Evolutionary conservation across 306 rosid genomes (phyloP).

Genomic region (Vigna angularis): DNA sequence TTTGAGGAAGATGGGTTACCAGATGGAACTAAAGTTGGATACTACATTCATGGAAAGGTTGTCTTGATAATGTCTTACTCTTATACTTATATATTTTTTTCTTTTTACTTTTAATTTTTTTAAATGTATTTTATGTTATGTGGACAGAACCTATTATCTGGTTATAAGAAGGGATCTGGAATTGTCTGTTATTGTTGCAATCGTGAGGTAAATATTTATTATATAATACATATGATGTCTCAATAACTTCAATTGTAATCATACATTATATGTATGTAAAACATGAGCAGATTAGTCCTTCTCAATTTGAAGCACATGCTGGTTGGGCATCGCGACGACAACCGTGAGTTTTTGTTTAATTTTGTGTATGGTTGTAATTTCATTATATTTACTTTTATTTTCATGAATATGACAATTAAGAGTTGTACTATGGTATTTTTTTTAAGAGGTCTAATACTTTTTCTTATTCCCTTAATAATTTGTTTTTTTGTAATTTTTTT

Average conservation of each 20-base stretch:
- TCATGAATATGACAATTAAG: neutral
- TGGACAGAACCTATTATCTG: constrained; percentile 60
- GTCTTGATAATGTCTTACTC: neutral
- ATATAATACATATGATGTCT: neutral
- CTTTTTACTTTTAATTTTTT: constrained; percentile 14
- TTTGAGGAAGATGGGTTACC: constrained; percentile 64
- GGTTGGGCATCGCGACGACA: constrained; percentile 83
- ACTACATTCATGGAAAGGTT: constrained; percentile 73
- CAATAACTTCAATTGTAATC: neutral
- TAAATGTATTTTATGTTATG: constrained; percentile 11
- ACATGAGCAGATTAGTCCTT: constrained; percentile 79
- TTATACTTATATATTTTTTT: neutral
- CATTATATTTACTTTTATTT: neutral
- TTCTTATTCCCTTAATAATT: too few relatives aligned
- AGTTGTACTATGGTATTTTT: constrained; percentile 19
- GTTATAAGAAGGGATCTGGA: constrained; percentile 64
- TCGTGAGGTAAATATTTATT: constrained; percentile 55
- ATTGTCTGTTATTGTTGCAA: constrained; percentile 73
- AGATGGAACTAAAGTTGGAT: constrained; percentile 75
- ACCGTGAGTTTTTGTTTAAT: constrained; percentile 72
- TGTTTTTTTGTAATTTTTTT: neutral
- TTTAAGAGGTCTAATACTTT: too few relatives aligned
- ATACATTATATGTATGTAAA: neutral
- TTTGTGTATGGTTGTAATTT: neutral
- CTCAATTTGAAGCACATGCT: constrained; percentile 93